Evolutionary conservation across 768 basidiomycete species (phyloP).

Genomic region (Russula ochroleuca): DNA sequence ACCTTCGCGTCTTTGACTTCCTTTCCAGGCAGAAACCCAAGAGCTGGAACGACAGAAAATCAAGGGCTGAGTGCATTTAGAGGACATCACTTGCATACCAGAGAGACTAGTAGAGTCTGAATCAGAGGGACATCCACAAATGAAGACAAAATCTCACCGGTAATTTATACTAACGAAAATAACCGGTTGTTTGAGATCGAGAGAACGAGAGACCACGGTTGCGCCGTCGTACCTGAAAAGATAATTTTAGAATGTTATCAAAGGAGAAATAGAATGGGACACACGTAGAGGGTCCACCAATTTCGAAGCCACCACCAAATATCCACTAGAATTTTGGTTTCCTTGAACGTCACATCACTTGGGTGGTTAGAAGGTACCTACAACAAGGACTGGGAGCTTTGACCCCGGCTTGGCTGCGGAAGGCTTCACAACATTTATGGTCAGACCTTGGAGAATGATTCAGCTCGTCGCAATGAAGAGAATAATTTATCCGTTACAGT

Average conservation of each 20-base stretch:
- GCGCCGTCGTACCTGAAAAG: slow-evolving; percentile 28
- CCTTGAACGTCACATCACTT: background rate
- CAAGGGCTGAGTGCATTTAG: background rate
- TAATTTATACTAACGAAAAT: slow-evolving; percentile 34
- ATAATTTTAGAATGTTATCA: background rate
- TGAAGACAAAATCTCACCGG: slow-evolving; percentile 21
- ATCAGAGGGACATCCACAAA: background rate
- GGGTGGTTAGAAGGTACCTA: slow-evolving; percentile 3
- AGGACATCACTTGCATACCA: slow-evolving; percentile 4
- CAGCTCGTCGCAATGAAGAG: background rate
- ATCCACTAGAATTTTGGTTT: slow-evolving; percentile 27
- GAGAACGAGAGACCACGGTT: slow-evolving; percentile 28
- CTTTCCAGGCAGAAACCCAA: slow-evolving; percentile 50
- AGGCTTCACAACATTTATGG: slow-evolving; percentile 30
- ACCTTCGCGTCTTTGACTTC: slow-evolving; percentile 50
- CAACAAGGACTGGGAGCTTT: slow-evolving; percentile 31
- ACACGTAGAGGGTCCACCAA: slow-evolving; percentile 21
- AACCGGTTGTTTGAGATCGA: slow-evolving; percentile 29
- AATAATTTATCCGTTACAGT: slow-evolving; percentile 25
- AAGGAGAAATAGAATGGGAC: background rate
- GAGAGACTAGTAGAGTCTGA: slow-evolving; percentile 13
- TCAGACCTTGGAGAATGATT: slow-evolving; percentile 27
- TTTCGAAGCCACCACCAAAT: slow-evolving; percentile 28
- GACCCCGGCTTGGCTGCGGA: slow-evolving; percentile 4
- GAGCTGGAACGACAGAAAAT: slow-evolving; percentile 31